A percentile compares a stretch with the other conserved stretches of the same genome.
Conservation (phyloP, 2,329 filamentous ascomycete species). For the Penicillium sp. region DNA sequence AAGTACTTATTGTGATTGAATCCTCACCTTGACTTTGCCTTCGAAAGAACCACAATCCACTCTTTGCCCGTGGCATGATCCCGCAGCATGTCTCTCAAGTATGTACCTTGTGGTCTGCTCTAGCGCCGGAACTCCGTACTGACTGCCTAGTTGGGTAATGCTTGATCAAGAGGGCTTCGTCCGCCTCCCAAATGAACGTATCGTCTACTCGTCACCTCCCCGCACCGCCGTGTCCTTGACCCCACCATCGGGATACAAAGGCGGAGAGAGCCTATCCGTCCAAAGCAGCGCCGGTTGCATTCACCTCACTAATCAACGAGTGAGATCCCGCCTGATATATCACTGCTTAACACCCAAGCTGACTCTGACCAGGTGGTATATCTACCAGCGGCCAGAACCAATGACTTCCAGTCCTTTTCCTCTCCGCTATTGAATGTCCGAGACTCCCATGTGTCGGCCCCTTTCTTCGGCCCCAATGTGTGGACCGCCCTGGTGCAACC, state of each 20-base stretch:
- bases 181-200: conserved; percentile 79
- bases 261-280: conserved; percentile 64
- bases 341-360: conserved; percentile 5
- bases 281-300: conserved; percentile 74
- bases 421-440: conserved; percentile 83
- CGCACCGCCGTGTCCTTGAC: conserved; percentile 76
- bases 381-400: conserved; percentile 70
- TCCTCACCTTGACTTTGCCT: not conserved
- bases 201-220: conserved; percentile 76
- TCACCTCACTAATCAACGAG: conserved; percentile 83
- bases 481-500: conserved; percentile 82
- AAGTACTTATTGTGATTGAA: no score
- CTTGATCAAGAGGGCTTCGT: conserved; percentile 73
- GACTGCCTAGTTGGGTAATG: conserved; percentile 79
- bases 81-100: conserved; percentile 40
- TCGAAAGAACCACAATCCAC: no score
- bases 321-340: conserved; percentile 47
- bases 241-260: conserved; percentile 66
- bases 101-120: conserved; percentile 16
- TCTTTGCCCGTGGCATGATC: not conserved
- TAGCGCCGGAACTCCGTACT: not conserved
- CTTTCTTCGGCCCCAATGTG: conserved; percentile 90
- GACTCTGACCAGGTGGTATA: conserved; percentile 72
- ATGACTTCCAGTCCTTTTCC: conserved; percentile 80
- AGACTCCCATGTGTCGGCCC: conserved; percentile 82